Percentiles rank a stretch among this genome's conserved stretches.
Evolutionary conservation across 2,329 filamentous ascomycete species (phyloP).

Genomic region (Nemania serpens): DNA sequence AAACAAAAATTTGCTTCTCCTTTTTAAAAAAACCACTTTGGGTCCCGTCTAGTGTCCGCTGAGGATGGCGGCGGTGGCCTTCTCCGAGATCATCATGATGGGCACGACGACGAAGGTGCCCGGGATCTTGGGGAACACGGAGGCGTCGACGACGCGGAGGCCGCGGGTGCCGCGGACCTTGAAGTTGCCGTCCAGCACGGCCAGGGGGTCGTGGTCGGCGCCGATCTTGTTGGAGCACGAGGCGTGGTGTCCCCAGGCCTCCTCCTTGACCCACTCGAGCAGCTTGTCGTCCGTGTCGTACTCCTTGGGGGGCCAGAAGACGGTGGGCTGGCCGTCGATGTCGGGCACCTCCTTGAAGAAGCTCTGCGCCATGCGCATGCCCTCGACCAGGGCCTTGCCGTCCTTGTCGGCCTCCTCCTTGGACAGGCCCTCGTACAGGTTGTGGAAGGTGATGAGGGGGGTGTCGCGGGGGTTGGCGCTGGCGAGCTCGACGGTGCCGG

Average conservation of each 20-base stretch:
- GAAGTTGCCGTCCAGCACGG: constrained; percentile 57
- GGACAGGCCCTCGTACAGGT: constrained; percentile 54
- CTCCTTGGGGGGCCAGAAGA: constrained; percentile 31
- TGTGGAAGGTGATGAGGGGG: constrained; percentile 67
- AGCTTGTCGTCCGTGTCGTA: constrained; percentile 32
- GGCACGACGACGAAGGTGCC: constrained; percentile 38
- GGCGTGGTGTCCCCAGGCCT: constrained; percentile 40
- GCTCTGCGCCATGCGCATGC: constrained; percentile 55
- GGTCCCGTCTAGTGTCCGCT: constrained; percentile 13
- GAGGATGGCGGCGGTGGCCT: constrained; percentile 38
- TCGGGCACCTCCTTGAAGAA: constrained; percentile 48
- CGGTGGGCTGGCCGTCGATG: constrained; percentile 44
- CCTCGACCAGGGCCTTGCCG: constrained; percentile 60
- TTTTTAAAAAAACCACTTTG: too few species aligned
- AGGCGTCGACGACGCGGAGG: constrained; percentile 60
- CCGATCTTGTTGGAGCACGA: constrained; percentile 38
- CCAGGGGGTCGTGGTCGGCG: constrained; percentile 53
- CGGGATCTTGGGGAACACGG: constrained; percentile 56
- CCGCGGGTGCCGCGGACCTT: constrained; percentile 55
- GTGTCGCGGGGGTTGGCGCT: constrained; percentile 66
- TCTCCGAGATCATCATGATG: constrained; percentile 38
- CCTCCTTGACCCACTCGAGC: constrained; percentile 35
- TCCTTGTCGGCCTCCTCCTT: constrained; percentile 52
- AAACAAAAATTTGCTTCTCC: too few species aligned
- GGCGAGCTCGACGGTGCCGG: constrained; percentile 64